These are phyloP conservation scores for Pseudopyrenochaeta lycopersici DNA, from an alignment of 2,329 filamentous ascomycete genomes.

Conservation along the genomic window DNA sequence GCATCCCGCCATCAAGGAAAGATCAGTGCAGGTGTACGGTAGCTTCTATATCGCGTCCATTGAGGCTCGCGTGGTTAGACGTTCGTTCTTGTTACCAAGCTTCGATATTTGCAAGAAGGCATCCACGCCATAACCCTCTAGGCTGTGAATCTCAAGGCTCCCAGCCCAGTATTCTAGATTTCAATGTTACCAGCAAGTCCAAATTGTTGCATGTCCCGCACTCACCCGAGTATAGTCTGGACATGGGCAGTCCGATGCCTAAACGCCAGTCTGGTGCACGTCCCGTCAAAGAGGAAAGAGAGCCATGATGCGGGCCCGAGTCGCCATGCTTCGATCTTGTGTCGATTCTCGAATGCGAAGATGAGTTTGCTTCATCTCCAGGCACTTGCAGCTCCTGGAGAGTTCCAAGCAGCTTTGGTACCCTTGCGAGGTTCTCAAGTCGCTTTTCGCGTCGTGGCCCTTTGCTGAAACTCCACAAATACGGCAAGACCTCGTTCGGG, in stretches of 20 bases:
- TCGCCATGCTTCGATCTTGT: constrained; percentile 34
- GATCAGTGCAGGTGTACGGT: neutral
- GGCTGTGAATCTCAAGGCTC: constrained; percentile 85
- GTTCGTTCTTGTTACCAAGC: constrained; percentile 97
- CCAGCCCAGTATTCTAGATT: constrained; percentile 89
- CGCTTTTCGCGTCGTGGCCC: constrained; percentile 80
- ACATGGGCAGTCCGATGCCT: constrained; percentile 93
- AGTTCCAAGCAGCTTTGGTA: constrained; percentile 91
- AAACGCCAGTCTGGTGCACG: constrained; percentile 86
- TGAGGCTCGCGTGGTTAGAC: constrained; percentile 70
- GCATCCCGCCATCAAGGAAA: neutral
- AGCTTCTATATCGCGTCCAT: constrained; percentile 59
- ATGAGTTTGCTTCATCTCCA: constrained; percentile 19
- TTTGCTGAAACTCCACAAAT: constrained; percentile 97
- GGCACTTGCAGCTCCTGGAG: constrained; percentile 79
- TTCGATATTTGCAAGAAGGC: constrained; percentile 96
- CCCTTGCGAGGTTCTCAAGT: constrained; percentile 83
- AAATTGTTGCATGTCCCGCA: neutral
- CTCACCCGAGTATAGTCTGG: constrained; percentile 79
- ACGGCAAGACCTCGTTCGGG: constrained; percentile 81
- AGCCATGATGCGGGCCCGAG: constrained; percentile 59
- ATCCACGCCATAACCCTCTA: constrained; percentile 96
- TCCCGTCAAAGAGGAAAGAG: constrained; percentile 80
- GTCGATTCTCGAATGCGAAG: constrained; percentile 27
- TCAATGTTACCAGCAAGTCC: neutral